Evolutionary conservation across 257 asterid genomes (phyloP).

Genomic region (Coffea eugenioides): DNA sequence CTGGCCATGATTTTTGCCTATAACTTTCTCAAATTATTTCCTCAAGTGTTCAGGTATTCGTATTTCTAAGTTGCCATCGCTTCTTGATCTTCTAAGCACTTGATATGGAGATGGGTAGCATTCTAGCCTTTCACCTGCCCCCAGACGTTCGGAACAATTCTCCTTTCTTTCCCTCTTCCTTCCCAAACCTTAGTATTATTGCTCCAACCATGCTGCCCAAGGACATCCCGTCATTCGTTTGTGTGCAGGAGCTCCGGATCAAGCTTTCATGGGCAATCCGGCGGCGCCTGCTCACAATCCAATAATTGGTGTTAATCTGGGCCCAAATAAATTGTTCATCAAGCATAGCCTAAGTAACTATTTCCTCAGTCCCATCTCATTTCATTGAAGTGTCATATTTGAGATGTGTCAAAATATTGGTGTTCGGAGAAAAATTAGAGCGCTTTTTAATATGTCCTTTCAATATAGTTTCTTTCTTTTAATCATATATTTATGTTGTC

Average conservation of each 20-base stretch:
- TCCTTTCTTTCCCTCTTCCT: neutral
- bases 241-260: neutral
- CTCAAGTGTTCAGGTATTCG: neutral
- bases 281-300: neutral
- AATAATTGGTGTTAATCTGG: neutral
- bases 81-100: neutral
- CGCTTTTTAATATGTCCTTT: no score
- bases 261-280: neutral
- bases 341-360: neutral
- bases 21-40: neutral
- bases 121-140: neutral
- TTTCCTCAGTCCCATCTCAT: no score
- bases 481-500: no score
- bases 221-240: no score
- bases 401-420: no score
- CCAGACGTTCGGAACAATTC: neutral
- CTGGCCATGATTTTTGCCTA: neutral
- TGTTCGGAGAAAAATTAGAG: no score
- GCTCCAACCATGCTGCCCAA: no score
- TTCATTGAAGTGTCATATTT: no score
- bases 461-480: no score
- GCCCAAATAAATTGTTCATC: neutral
- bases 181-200: neutral
- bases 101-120: neutral
- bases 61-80: neutral